A percentile compares a stretch with the other conserved stretches of the same genome.
These are phyloP conservation scores for Saturnispora halmiae DNA, from an alignment of 805 yeast species.

Conservation along the genomic window DNA sequence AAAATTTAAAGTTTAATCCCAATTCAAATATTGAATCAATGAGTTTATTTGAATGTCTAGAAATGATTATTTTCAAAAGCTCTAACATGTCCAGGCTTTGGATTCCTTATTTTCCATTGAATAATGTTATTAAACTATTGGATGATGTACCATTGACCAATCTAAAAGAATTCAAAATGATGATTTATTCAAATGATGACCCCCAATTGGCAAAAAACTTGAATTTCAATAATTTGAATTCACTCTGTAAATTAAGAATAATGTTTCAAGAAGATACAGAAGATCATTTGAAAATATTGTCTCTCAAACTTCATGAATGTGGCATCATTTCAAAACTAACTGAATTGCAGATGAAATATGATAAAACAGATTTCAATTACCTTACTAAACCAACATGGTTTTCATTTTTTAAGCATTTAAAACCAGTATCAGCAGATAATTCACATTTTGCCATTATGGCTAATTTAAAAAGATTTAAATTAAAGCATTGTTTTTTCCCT, in stretches of 20 bases:
- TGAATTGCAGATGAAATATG: slow-evolving; percentile 16
- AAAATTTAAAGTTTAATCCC: neutral
- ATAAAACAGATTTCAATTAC: slow-evolving; percentile 22
- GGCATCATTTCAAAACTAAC: slow-evolving; percentile 10
- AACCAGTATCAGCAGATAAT: neutral
- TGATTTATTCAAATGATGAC: slow-evolving; percentile 13
- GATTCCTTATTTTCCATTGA: slow-evolving; percentile 10
- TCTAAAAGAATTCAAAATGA: slow-evolving; percentile 11
- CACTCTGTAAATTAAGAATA: slow-evolving; percentile 14
- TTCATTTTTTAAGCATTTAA: slow-evolving; percentile 19
- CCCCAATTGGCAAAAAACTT: neutral
- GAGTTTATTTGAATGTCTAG: slow-evolving; percentile 18
- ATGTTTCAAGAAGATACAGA: slow-evolving; percentile 21
- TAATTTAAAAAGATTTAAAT: slow-evolving; percentile 14
- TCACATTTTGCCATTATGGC: no score
- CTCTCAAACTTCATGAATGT: slow-evolving; percentile 7
- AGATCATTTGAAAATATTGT: slow-evolving; percentile 10
- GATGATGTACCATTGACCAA: neutral
- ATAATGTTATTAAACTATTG: slow-evolving; percentile 3
- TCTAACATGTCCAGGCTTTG: slow-evolving; percentile 15
- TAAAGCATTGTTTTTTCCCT: slow-evolving; percentile 22
- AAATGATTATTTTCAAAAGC: slow-evolving; percentile 12
- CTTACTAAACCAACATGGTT: slow-evolving; percentile 21
- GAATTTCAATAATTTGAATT: slow-evolving; percentile 7
- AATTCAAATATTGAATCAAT: no score